Evolutionary conservation across 768 basidiomycete species (phyloP).

Genomic region (Leucocoprinus birnbaumii): DNA sequence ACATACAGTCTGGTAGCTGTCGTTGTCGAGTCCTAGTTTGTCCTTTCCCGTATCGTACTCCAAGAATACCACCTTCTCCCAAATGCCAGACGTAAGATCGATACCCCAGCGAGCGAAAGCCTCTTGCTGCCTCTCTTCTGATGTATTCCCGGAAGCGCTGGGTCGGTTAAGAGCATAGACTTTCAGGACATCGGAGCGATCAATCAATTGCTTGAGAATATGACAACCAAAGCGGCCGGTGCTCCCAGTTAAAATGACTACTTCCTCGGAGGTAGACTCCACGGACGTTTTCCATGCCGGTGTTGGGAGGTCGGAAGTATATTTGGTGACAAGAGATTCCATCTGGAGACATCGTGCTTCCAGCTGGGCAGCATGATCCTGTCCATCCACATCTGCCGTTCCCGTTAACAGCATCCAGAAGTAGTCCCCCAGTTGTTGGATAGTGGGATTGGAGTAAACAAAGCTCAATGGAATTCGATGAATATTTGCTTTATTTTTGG

Average conservation of each 20-base stretch:
- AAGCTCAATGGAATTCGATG: constrained; percentile 25
- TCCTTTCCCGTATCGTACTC: not conserved
- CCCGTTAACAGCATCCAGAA: not conserved
- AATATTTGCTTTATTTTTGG: constrained; percentile 15
- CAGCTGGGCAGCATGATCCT: not conserved
- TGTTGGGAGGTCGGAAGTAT: not conserved
- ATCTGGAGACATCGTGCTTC: not conserved
- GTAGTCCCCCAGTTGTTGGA: constrained; percentile 13
- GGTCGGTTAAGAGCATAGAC: constrained; percentile 17
- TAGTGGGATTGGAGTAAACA: constrained; percentile 33
- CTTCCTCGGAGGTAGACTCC: not conserved
- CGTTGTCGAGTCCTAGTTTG: not conserved
- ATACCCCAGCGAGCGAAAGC: not conserved
- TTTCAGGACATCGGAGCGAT: constrained; percentile 16
- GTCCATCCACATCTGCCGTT: not conserved
- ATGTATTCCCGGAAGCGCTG: not conserved
- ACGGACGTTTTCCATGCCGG: not conserved
- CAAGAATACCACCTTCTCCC: not conserved
- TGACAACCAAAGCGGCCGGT: constrained; percentile 37
- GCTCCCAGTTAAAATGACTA: constrained; percentile 34
- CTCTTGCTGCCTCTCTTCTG: not conserved
- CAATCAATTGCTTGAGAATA: constrained; percentile 26
- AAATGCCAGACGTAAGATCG: too few relatives aligned
- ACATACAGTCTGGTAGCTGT: not conserved
- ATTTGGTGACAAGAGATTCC: not conserved